Evolutionary conservation across 768 basidiomycete species (phyloP).

Genomic region (Boletus tomentosulus): DNA sequence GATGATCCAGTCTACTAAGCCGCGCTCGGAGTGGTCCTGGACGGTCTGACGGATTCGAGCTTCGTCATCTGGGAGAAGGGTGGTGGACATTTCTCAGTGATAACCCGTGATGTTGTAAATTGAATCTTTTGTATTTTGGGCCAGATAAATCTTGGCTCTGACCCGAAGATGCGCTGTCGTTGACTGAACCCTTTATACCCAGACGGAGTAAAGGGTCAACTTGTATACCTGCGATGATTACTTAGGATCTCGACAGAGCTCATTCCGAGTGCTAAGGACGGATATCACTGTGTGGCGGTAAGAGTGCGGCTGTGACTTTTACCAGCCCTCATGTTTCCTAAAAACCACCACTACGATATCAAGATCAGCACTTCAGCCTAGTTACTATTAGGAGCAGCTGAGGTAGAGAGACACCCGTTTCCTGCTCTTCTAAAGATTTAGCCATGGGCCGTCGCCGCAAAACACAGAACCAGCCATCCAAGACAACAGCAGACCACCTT

Average conservation of each 20-base stretch:
- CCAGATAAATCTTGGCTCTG: slow-evolving; percentile 59
- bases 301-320: too few relatives aligned
- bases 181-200: slow-evolving; percentile 38
- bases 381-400: too few relatives aligned
- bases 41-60: slow-evolving; percentile 46
- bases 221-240: slow-evolving; percentile 27
- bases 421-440: too few relatives aligned
- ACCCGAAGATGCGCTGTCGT: slow-evolving; percentile 61
- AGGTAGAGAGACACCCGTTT: too few relatives aligned
- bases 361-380: too few relatives aligned
- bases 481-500: slow-evolving; percentile 18
- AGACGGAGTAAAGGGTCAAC: too few relatives aligned
- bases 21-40: slow-evolving; percentile 40
- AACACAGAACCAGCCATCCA: neutral
- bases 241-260: slow-evolving; percentile 14
- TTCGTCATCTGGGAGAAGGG: slow-evolving; percentile 67
- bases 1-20: slow-evolving; percentile 64
- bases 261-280: slow-evolving; percentile 9
- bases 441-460: neutral
- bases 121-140: slow-evolving; percentile 48
- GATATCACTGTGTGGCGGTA: too few relatives aligned
- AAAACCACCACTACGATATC: too few relatives aligned
- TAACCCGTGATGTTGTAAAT: slow-evolving; percentile 36
- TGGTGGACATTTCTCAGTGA: slow-evolving; percentile 29
- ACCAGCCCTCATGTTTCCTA: too few relatives aligned